Conservation (phyloP, 2,329 filamentous ascomycete species). For the Ophiognomonia clavigignenti-juglandacearum region DNA sequence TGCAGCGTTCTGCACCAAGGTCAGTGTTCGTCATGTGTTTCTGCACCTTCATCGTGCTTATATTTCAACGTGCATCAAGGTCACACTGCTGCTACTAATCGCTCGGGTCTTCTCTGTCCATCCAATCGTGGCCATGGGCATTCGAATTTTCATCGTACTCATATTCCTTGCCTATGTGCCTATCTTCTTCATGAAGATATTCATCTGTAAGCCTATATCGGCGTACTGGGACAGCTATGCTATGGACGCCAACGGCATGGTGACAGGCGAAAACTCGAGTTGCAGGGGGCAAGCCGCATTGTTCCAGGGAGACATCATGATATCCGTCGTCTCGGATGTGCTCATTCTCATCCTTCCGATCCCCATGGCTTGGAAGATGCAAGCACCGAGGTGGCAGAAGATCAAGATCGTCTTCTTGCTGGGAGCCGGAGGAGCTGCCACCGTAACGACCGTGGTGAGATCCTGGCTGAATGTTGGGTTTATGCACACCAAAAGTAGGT, state of each 20-base stretch:
- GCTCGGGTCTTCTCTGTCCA: constrained; percentile 21
- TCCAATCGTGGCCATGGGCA: constrained; percentile 18
- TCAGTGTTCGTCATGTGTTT: too few species aligned
- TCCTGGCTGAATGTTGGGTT: constrained; percentile 22
- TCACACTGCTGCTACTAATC: constrained; percentile 27
- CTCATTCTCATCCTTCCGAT: constrained; percentile 30
- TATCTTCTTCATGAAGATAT: constrained; percentile 1
- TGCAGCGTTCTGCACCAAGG: constrained; percentile 16
- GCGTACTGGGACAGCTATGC: constrained; percentile 10
- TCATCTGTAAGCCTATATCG: constrained; percentile 1
- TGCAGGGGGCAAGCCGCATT: constrained; percentile 29
- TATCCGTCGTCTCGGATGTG: constrained; percentile 29
- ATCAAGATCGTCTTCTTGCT: constrained; percentile 27
- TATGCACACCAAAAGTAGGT: constrained; percentile 16
- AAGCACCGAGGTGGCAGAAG: constrained; percentile 25
- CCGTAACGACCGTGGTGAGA: constrained; percentile 22
- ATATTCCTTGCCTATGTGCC: constrained; percentile 13
- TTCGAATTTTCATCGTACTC: constrained; percentile 24
- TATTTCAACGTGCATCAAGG: constrained; percentile 19
- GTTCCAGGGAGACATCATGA: constrained; percentile 28
- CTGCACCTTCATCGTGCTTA: too few species aligned
- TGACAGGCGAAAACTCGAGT: neutral
- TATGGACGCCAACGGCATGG: constrained; percentile 3
- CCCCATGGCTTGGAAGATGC: constrained; percentile 26
- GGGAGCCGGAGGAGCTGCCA: constrained; percentile 26